A percentile compares a stretch with the other conserved stretches of the same genome.
Evolutionary conservation across 2,329 filamentous ascomycete genomes (phyloP).

Genomic region (Rhynchosporium graminicola): DNA sequence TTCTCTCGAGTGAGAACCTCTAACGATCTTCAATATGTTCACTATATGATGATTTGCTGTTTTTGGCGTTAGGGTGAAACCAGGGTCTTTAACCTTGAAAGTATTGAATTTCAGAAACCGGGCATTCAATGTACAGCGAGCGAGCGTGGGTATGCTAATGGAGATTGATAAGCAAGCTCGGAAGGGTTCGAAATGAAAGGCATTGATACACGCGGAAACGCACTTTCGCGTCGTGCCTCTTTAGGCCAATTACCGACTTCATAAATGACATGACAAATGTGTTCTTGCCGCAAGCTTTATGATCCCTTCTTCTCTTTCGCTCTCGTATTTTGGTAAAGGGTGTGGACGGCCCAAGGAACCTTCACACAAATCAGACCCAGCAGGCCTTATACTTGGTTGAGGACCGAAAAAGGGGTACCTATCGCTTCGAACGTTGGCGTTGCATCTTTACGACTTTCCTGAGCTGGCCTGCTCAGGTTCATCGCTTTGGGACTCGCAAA

Average conservation of each 20-base stretch:
- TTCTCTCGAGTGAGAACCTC: slow-evolving; percentile 56
- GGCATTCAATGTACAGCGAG: not conserved
- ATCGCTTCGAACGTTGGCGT: too few species aligned
- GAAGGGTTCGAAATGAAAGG: not conserved
- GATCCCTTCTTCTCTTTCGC: not conserved
- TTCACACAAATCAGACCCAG: too few species aligned
- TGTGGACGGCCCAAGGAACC: too few species aligned
- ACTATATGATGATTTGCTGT: not conserved
- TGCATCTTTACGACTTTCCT: too few species aligned
- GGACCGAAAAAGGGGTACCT: too few species aligned
- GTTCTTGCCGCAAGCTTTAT: not conserved
- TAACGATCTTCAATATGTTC: slow-evolving; percentile 1
- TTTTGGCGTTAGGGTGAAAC: slow-evolving; percentile 2
- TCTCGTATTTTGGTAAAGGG: not conserved
- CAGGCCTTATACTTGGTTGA: too few species aligned
- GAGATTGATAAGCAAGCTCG: not conserved
- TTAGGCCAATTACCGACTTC: not conserved
- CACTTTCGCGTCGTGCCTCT: not conserved
- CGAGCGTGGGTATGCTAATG: not conserved
- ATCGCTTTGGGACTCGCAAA: too few species aligned
- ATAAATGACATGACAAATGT: not conserved
- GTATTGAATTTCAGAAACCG: not conserved
- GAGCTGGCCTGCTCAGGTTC: too few species aligned
- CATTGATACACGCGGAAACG: not conserved
- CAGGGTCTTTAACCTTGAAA: not conserved